Evolutionary conservation across 2,329 filamentous ascomycete species (phyloP).

Genomic region (Penicillium corylophilum): DNA sequence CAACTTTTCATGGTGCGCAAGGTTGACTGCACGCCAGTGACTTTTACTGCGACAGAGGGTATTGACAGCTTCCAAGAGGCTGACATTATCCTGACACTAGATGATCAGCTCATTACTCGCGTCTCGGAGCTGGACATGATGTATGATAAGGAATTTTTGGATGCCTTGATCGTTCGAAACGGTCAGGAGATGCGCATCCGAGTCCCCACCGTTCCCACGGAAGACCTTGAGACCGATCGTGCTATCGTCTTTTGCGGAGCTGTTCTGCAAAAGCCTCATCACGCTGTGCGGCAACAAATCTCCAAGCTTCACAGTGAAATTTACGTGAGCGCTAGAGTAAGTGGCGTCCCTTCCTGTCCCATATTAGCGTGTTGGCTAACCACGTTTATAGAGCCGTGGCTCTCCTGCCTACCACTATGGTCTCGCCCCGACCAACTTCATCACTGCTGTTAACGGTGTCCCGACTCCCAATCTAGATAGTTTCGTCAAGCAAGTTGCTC

Average conservation of each 20-base stretch:
- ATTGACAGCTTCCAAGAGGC: conserved; percentile 75
- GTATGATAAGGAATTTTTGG: conserved; percentile 82
- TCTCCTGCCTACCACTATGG: conserved; percentile 87
- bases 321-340: conserved; percentile 79
- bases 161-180: conserved; percentile 83
- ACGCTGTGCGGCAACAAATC: conserved; percentile 95
- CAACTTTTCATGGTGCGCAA: conserved; percentile 99
- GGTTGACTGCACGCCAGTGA: conserved; percentile 62
- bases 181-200: conserved; percentile 74
- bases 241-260: conserved; percentile 95
- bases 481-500: conserved; percentile 77
- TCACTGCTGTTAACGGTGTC: conserved; percentile 90
- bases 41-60: conserved; percentile 35
- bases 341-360: conserved; percentile 9
- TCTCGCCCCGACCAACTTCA: conserved; percentile 93
- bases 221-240: conserved; percentile 88
- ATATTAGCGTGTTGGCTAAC: conserved; percentile 5
- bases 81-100: conserved; percentile 87
- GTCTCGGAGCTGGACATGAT: conserved; percentile 93
- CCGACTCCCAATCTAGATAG: conserved; percentile 76
- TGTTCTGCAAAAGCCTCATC: conserved; percentile 87
- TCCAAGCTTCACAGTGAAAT: conserved; percentile 94
- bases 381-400: conserved; percentile 60
- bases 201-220: conserved; percentile 80
- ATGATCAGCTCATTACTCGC: conserved; percentile 87